Conservation (phyloP, 805 yeast genomes). For the Cyberlindnera maclurae region DNA sequence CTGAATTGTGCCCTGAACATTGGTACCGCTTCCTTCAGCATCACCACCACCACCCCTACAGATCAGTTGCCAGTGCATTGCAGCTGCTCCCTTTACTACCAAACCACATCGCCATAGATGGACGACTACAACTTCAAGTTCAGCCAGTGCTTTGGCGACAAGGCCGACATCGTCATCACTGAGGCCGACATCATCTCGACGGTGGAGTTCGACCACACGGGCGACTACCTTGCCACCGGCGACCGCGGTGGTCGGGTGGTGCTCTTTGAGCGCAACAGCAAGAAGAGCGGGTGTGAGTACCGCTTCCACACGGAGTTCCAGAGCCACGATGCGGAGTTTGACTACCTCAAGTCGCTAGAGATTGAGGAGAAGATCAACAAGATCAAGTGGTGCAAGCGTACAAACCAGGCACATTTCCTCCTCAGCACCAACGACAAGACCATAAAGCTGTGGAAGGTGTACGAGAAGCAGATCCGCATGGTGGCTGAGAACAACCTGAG, state of each 20-base stretch:
- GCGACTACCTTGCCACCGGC: constrained; percentile 95
- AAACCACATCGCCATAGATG: background rate
- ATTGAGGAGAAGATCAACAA: constrained; percentile 97
- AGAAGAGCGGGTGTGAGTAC: constrained; percentile 78
- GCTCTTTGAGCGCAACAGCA: constrained; percentile 79
- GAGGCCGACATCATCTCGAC: constrained; percentile 97
- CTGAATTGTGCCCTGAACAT: too few relatives aligned
- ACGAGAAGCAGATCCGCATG: constrained; percentile 84
- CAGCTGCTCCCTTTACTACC: too few relatives aligned
- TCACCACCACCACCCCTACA: too few relatives aligned
- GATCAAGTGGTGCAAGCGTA: constrained; percentile 90
- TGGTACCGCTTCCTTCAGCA: too few relatives aligned
- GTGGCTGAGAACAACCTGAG: constrained; percentile 86
- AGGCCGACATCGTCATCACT: constrained; percentile 93
- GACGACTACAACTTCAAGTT: constrained; percentile 48
- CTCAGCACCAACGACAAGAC: constrained; percentile 95
- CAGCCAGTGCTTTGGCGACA: constrained; percentile 97
- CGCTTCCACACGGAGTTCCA: constrained; percentile 95
- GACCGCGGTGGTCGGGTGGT: constrained; percentile 98
- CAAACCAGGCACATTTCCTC: constrained; percentile 84
- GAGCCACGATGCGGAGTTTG: constrained; percentile 97
- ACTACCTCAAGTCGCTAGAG: constrained; percentile 89
- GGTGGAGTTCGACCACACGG: constrained; percentile 92
- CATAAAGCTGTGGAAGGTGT: constrained; percentile 95
- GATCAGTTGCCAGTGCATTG: too few relatives aligned